Conservation (phyloP, 129 eudicot species). For the Apium graveolens region DNA sequence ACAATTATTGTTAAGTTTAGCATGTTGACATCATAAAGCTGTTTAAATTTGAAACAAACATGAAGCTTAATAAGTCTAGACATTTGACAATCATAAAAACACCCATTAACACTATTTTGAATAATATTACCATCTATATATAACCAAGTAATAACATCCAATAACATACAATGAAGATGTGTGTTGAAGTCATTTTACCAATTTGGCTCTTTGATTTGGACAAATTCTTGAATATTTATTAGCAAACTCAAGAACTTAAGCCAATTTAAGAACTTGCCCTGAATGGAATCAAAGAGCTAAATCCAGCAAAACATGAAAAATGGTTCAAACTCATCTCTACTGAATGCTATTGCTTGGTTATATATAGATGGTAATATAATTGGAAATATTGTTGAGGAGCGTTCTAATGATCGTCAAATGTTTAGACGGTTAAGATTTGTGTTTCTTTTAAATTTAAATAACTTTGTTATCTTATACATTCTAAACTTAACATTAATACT, state of each 20-base stretch:
- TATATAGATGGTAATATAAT: neutral
- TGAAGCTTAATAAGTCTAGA: neutral
- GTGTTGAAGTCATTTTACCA: neutral
- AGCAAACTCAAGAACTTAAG: no score
- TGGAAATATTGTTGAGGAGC: neutral
- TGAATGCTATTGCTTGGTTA: neutral
- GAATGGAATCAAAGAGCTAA: no score
- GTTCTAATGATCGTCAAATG: neutral
- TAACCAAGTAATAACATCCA: neutral
- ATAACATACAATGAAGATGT: neutral
- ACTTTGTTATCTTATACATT: neutral
- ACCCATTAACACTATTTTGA: neutral
- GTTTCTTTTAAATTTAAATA: neutral
- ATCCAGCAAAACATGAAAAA: neutral
- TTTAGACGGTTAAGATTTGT: neutral
- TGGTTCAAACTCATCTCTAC: neutral
- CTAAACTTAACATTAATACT: neutral
- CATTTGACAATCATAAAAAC: neutral
- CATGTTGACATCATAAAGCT: neutral
- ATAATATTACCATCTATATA: neutral
- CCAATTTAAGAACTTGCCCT: neutral
- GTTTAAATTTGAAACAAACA: neutral
- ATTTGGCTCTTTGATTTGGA: no score
- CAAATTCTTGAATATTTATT: no score
- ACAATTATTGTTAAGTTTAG: neutral